Base-by-base conservation (phyloP, 371 early-diverging fungal genomes). In the Syncephalis plumigaleata region DNA sequence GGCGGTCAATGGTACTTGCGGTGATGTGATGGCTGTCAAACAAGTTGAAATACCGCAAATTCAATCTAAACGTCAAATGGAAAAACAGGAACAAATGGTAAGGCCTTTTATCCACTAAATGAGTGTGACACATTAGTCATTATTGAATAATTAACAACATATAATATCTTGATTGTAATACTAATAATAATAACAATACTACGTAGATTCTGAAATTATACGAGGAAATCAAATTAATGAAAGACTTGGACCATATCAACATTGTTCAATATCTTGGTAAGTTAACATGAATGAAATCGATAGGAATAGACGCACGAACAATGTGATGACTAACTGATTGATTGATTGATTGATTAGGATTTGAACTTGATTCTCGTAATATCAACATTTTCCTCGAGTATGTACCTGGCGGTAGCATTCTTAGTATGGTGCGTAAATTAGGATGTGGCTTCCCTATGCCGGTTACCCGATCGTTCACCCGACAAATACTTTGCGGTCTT, bases 21-120 rank as follows among this genome's bases (percentile, higher is more conserved):
- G 85, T 17, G 88, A 90, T 47, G 69, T 91, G 51, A 83, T 97
- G 60, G 98, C 98, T 0, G 88, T 96, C 16, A 98, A 98, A 63
- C 87, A 87, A 52, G 91, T 96, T 17, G 75, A 74, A 46, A 53
- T 80, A 26, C 81, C 80, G 0, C 15, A 9, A 8, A 2, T 40
- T 16, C 40, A 40, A 40, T 40, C 40, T 16, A 42, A 17, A 46
- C 26, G 45, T 44, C 31, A 45, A 53, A n/a, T 47, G 51, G 20
- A 37, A 42, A 13, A 40, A 23, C 31, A 31, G 11, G 31, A 31
- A 11, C 31, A 31, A 31, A 31, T 31, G 31, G 31, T 31, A 31
- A 31, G 4, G n/a, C n/a, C n/a, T n/a, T n/a, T n/a, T n/a, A n/a
- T n/a, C n/a, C n/a, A n/a, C n/a, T n/a, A n/a, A n/a, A n/a, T n/a